These are phyloP conservation scores for Aureobasidium sp. DNA, from an alignment of 2,329 filamentous ascomycete species.

Conservation along the genomic window DNA sequence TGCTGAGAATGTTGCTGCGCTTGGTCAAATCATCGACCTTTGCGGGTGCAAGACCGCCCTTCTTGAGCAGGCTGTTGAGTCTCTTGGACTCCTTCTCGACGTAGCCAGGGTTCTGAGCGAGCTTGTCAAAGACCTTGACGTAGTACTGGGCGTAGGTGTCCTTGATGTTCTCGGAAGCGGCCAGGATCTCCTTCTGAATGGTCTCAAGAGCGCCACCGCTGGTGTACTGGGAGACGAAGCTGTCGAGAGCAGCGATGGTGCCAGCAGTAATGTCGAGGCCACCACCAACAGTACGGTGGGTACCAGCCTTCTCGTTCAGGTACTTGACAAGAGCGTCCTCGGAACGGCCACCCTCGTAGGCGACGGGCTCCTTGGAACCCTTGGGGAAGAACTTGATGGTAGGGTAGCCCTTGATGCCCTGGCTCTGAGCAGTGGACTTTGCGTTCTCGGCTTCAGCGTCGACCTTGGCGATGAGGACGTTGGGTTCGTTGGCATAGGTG, in stretches of 20 bases:
- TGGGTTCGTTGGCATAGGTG: conserved; percentile 70
- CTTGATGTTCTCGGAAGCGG: conserved; percentile 59
- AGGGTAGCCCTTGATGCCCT: conserved; percentile 80
- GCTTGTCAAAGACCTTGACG: conserved; percentile 81
- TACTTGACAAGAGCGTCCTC: conserved; percentile 72
- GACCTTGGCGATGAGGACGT: conserved; percentile 86
- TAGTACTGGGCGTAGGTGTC: conserved; percentile 92
- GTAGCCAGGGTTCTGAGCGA: conserved; percentile 68
- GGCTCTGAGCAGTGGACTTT: conserved; percentile 67
- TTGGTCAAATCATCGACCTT: conserved; percentile 84
- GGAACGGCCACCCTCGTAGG: conserved; percentile 68
- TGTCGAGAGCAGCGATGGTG: conserved; percentile 72
- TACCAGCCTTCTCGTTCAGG: conserved; percentile 83
- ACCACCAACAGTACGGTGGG: conserved; percentile 75
- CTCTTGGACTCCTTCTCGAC: conserved; percentile 79
- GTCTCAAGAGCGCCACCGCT: conserved; percentile 57
- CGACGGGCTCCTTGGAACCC: conserved; percentile 63
- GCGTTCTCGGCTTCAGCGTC: conserved; percentile 84
- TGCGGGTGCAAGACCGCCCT: conserved; percentile 74
- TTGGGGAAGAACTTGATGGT: conserved; percentile 97
- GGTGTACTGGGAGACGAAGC: conserved; percentile 64
- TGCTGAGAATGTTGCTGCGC: conserved; percentile 81
- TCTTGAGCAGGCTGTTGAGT: conserved; percentile 71
- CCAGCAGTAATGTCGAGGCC: conserved; percentile 72
- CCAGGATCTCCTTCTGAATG: conserved; percentile 64